phyloP scores from a whole-genome alignment of 202 grass and related monocot genomes.

The Dendrocalamus latiflorus region DNA sequence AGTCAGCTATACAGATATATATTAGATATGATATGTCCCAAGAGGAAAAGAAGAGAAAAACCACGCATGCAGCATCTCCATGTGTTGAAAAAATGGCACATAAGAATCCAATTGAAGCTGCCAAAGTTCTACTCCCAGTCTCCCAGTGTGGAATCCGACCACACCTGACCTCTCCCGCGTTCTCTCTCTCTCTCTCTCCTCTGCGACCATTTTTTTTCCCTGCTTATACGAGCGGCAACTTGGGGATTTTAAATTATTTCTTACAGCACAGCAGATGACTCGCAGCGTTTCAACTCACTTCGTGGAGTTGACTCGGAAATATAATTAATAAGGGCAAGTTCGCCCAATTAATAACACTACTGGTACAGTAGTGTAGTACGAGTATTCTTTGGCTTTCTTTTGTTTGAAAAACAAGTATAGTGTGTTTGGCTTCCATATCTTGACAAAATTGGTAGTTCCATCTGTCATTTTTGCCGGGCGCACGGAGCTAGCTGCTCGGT shows the following conservation, averaged over 20 bases:
- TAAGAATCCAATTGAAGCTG: constrained; percentile 32
- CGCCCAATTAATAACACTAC: constrained; percentile 44
- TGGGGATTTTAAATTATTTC: constrained; percentile 42
- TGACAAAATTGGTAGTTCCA: constrained; percentile 15
- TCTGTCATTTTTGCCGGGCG: neutral
- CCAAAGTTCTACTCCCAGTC: constrained; percentile 52
- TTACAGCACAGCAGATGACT: constrained; percentile 22
- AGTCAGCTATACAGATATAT: neutral
- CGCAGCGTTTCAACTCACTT: constrained; percentile 5
- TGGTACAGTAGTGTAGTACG: neutral
- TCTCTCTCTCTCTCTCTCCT: neutral
- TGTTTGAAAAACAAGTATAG: neutral
- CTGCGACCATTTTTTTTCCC: neutral
- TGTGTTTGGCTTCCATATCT: neutral
- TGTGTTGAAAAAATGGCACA: constrained; percentile 33
- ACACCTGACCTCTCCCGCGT: no score
- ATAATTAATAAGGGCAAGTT: constrained; percentile 20
- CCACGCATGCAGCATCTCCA: neutral
- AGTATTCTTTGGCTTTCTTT: neutral
- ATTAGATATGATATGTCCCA: neutral
- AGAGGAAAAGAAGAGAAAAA: neutral
- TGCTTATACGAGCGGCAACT: constrained; percentile 36
- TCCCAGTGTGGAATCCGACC: constrained; percentile 40
- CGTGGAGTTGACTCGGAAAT: constrained; percentile 31
- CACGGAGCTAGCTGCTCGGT: neutral